Evolutionary conservation across 2,329 filamentous ascomycete species (phyloP), one percentile per base, ranked within the genome.

Genomic region (Hymenoscyphus infarciens): DNA sequence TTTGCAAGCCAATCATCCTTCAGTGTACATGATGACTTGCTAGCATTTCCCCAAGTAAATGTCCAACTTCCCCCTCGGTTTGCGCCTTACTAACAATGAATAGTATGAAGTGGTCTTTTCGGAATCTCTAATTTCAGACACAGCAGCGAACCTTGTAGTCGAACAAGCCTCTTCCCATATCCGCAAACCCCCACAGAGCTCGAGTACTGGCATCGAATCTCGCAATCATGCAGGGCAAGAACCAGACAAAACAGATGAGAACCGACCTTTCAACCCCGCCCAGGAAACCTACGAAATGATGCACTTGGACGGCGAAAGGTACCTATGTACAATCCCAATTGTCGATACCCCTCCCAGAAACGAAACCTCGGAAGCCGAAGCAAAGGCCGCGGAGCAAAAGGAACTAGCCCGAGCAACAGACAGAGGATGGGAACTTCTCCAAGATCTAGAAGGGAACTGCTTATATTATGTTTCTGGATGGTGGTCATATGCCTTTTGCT

Each of bases 401-500:
- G 88, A 91, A 74, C 77, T 91, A 3, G 82, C 84, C 38, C 82
- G 86, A 56, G 88, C 88, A 5, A 87, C 85, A 10, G 83, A 87
- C 63, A 82, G 86, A 27, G 88, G 88, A 0, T 84, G 87, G 77
- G 87, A 91, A 73, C 77, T 91, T 35, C 77, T 91, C 8, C 80
- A 83, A 64, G 86, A 84, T 58, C 84, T 91, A 81, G 82, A 89
- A 64, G 87, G 83, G 0, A 82, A 83, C 60, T 91, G 88, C 75
- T 81, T 91, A 68, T 91, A 89, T 74, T 90, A 86, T 74, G 78
- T 88, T 27, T 86, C 83, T 13, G 88, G 87, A 1, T 91, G 88
- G 88, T 91, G 88, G 88, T 88, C 85, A 61, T 91, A 91, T 73
- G 85, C 84, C 38, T 91, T 90, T 74, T 91, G 88, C 76, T 89